Evolutionary conservation across 441 rosid genomes (phyloP).

Genomic region (Bruguiera hainesii): DNA sequence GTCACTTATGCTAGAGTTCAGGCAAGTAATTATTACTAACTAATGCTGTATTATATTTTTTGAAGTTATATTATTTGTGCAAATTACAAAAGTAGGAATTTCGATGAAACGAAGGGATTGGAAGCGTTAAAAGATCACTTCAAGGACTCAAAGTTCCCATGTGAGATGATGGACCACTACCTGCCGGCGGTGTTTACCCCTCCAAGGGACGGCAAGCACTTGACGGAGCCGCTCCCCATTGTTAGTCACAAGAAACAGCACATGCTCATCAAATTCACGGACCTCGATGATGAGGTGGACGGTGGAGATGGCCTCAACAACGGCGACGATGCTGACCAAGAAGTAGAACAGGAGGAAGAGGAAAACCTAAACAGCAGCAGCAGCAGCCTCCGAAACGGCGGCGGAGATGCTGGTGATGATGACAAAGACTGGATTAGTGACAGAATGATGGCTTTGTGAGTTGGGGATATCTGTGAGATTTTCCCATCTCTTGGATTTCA

Average conservation of each 20-base stretch:
- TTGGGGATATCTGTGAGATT: not conserved
- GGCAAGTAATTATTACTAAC: constrained; percentile 31
- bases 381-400: constrained; percentile 28
- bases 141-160: constrained; percentile 89
- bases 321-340: constrained; percentile 1
- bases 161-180: constrained; percentile 72
- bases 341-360: constrained; percentile 12
- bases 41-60: not conserved
- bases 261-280: not conserved
- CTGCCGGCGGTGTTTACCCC: constrained; percentile 85
- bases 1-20: constrained; percentile 93
- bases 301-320: constrained; percentile 12
- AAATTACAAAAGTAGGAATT: not conserved
- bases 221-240: constrained; percentile 64
- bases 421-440: constrained; percentile 14
- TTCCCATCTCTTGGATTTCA: constrained; percentile 14
- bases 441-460: constrained; percentile 1
- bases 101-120: constrained; percentile 50
- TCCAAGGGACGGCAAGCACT: constrained; percentile 72
- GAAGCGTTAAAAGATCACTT: constrained; percentile 85
- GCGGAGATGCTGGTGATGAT: constrained; percentile 30
- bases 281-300: constrained; percentile 11
- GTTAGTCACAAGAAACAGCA: constrained; percentile 33
- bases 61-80: not conserved
- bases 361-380: constrained; percentile 2